Percentiles rank a stretch among this genome's conserved stretches.
These are phyloP conservation scores for Discostella pseudostelligera DNA, from an alignment of 108 stramenopile species.

Conservation along the genomic window DNA sequence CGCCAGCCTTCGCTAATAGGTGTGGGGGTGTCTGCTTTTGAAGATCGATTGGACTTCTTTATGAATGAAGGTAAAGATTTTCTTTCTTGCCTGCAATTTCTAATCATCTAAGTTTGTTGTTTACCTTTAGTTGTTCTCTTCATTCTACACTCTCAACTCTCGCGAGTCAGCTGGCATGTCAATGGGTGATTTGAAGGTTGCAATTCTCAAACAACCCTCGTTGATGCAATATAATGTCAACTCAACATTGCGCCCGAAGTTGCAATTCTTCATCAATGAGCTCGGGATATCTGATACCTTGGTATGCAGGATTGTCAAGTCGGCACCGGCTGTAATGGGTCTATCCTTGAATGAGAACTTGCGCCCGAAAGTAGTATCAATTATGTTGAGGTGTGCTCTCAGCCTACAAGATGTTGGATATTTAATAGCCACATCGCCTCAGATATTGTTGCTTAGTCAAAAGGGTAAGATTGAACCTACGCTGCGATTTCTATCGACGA, in stretches of 20 bases:
- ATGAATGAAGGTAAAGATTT: conserved; percentile 37
- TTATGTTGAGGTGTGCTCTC: conserved; percentile 41
- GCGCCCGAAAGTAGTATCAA: conserved; percentile 32
- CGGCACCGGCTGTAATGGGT: conserved; percentile 48
- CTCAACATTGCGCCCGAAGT: conserved; percentile 48
- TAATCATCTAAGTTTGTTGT: conserved; percentile 1
- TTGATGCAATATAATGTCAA: conserved; percentile 49
- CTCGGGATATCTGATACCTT: conserved; percentile 25
- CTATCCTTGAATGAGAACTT: conserved; percentile 49
- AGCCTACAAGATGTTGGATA: conserved; percentile 36
- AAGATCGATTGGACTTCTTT: conserved; percentile 44
- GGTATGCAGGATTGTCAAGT: conserved; percentile 32
- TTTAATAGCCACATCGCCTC: conserved; percentile 40
- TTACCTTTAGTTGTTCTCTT: background rate
- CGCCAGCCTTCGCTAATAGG: conserved; percentile 56
- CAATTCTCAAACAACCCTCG: conserved; percentile 47
- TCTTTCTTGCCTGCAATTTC: background rate
- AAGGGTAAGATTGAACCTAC: conserved; percentile 51
- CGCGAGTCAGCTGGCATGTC: conserved; percentile 40
- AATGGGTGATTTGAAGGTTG: conserved; percentile 21
- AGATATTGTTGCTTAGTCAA: conserved; percentile 38
- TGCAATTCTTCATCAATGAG: conserved; percentile 41
- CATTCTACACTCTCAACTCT: background rate
- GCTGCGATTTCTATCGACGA: conserved; percentile 29
- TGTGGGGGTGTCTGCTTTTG: conserved; percentile 32